A percentile compares a stretch with the other conserved stretches of the same genome.
Conservation (phyloP, 768 basidiomycete species). For the Favolaschia claudopus region DNA sequence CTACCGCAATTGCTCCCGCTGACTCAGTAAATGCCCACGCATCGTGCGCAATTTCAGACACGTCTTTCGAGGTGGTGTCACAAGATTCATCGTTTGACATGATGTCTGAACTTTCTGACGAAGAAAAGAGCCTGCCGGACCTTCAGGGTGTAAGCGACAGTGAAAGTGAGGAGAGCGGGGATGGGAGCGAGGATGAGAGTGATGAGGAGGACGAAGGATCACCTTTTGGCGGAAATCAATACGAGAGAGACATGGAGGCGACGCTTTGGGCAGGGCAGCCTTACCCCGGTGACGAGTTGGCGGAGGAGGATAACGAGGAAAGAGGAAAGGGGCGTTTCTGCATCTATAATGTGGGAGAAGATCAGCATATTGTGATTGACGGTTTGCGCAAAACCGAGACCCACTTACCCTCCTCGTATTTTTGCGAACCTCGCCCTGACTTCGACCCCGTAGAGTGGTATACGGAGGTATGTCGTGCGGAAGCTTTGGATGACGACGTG, state of each 20-base stretch:
- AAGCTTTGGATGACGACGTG: neutral
- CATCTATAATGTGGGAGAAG: neutral
- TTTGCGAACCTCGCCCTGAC: neutral
- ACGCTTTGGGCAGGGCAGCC: neutral
- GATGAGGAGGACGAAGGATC: neutral
- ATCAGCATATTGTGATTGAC: neutral
- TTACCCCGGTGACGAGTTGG: neutral
- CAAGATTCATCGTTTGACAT: too few relatives aligned
- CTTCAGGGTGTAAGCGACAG: too few relatives aligned
- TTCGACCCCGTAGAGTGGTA: neutral
- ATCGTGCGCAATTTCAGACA: neutral
- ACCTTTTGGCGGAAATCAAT: neutral
- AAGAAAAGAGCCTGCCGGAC: too few relatives aligned
- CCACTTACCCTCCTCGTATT: neutral
- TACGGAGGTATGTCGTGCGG: neutral
- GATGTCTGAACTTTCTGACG: too few relatives aligned
- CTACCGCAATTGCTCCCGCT: neutral
- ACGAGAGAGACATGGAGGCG: neutral
- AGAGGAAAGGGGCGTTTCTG: too few relatives aligned
- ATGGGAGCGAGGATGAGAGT: too few relatives aligned
- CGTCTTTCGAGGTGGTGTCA: too few relatives aligned
- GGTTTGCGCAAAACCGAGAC: neutral
- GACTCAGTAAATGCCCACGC: neutral
- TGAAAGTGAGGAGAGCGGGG: too few relatives aligned
- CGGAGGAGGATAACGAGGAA: neutral